Percentiles rank a stretch among this genome's conserved stretches.
These are phyloP conservation scores for Triticum turgidum DNA, from an alignment of 176 grass and related monocot genomes.

Conservation along the genomic window DNA sequence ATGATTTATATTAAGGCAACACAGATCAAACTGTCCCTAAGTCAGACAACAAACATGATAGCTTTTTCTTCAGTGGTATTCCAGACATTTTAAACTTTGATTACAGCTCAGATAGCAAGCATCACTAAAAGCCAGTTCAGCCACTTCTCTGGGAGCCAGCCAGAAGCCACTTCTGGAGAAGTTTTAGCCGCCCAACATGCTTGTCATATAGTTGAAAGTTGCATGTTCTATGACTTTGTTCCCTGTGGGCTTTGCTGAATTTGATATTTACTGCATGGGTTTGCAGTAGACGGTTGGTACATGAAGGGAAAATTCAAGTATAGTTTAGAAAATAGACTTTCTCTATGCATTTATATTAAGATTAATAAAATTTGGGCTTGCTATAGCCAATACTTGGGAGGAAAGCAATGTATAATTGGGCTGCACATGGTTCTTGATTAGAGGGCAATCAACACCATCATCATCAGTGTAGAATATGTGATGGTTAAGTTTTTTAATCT, in stretches of 20 bases:
- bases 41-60: not conserved
- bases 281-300: not conserved
- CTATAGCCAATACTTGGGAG: constrained; percentile 13
- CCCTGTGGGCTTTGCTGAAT: not conserved
- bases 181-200: not conserved
- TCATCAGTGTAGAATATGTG: not conserved
- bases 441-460: constrained; percentile 8
- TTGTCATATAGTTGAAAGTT: not conserved
- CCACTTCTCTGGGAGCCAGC: not conserved
- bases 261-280: not conserved
- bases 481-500: constrained; percentile 8
- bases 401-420: constrained; percentile 28
- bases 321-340: not conserved
- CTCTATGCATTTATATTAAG: not conserved
- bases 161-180: not conserved
- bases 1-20: not conserved
- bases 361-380: not conserved
- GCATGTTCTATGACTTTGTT: not conserved
- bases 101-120: not conserved
- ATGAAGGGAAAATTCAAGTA: not conserved
- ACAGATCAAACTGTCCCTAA: not conserved
- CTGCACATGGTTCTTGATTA: constrained; percentile 25
- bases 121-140: not conserved
- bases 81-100: not conserved
- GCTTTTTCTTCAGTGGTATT: not conserved